A percentile compares a stretch with the other conserved stretches of the same genome.
Conservation (phyloP, 148 eudicot genomes). For the Diospyros lotus region DNA sequence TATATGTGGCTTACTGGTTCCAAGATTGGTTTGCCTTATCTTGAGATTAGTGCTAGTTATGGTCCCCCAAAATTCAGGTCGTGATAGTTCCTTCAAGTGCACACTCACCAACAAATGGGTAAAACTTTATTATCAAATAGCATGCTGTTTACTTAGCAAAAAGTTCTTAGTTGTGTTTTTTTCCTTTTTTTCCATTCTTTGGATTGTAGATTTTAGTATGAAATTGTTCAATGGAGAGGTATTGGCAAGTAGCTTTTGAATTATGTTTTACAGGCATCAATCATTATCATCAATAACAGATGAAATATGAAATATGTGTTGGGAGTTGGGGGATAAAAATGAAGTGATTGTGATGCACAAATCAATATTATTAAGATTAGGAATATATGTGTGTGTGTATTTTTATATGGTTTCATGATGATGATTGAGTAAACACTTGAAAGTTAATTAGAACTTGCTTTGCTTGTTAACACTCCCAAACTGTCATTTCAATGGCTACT, state of each 20-base stretch:
- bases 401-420: too few relatives aligned
- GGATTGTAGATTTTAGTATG: constrained; percentile 31
- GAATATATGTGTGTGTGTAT: neutral
- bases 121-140: too few relatives aligned
- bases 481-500: constrained; percentile 66
- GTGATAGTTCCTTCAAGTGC: too few relatives aligned
- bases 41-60: too few relatives aligned
- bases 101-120: too few relatives aligned
- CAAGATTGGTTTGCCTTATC: too few relatives aligned
- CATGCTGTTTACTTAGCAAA: too few relatives aligned
- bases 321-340: constrained; percentile 28
- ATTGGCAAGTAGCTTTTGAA: constrained; percentile 33
- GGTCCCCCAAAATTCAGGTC: too few relatives aligned
- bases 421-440: too few relatives aligned
- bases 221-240: constrained; percentile 33
- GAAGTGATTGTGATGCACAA: constrained; percentile 23
- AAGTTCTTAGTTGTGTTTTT: too few relatives aligned
- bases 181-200: neutral
- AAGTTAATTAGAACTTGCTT: constrained; percentile 54
- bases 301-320: constrained; percentile 11
- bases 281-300: constrained; percentile 42
- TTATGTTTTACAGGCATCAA: constrained; percentile 42
- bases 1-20: too few relatives aligned
- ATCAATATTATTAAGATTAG: neutral
- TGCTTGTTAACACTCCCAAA: constrained; percentile 78